These are phyloP conservation scores for Cryphonectria naterciae DNA, from an alignment of 2,329 filamentous ascomycete species.

Conservation along the genomic window DNA sequence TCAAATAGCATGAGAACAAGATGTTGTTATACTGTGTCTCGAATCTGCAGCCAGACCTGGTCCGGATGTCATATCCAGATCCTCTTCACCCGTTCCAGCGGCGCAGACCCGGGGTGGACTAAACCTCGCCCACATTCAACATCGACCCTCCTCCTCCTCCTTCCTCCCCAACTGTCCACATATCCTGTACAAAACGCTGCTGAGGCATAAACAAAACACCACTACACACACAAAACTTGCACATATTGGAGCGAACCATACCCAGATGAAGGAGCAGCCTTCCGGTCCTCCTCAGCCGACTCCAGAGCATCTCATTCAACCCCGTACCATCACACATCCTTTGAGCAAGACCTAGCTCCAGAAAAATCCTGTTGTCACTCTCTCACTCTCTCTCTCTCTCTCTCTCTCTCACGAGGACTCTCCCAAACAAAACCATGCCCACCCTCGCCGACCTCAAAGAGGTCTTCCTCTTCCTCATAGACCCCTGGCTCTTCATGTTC, in stretches of 20 bases:
- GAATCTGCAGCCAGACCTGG: neutral
- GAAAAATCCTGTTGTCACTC: too few relatives aligned
- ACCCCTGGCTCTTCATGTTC: constrained; percentile 59
- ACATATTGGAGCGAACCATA: too few relatives aligned
- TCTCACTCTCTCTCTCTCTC: too few relatives aligned
- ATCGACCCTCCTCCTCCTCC: too few relatives aligned
- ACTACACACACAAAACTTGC: too few relatives aligned
- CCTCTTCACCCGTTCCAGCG: neutral
- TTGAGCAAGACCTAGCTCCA: neutral
- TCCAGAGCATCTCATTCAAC: neutral
- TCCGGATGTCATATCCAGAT: neutral
- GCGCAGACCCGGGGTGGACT: neutral
- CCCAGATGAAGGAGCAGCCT: too few relatives aligned
- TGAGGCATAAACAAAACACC: too few relatives aligned
- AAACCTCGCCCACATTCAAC: neutral
- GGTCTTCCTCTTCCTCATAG: constrained; percentile 42
- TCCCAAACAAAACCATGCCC: neutral
- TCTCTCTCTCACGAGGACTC: too few relatives aligned
- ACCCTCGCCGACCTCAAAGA: constrained; percentile 29
- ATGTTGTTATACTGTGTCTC: neutral
- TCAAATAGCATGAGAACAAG: neutral
- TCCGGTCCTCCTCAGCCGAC: too few relatives aligned
- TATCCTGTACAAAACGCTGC: too few relatives aligned
- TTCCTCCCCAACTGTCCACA: too few relatives aligned
- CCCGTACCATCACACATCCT: neutral